Conservation (phyloP, 495 filamentous ascomycete genomes). For the Aspergillus funiculosus region DNA sequence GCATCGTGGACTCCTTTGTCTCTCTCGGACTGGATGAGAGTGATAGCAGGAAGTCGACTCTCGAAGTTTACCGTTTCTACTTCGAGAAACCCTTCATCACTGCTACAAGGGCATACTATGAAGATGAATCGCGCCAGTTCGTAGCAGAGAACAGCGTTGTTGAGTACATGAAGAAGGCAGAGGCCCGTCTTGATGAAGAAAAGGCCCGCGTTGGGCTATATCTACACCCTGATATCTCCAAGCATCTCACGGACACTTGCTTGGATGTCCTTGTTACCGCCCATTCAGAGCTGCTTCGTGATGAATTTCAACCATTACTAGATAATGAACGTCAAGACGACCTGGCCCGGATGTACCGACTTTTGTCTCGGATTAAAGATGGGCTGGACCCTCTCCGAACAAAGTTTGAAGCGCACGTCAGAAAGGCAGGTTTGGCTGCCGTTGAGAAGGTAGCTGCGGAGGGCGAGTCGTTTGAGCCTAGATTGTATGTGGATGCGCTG, state of each 20-base stretch:
- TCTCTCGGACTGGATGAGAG: constrained; percentile 91
- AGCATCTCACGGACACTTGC: constrained; percentile 78
- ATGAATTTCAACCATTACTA: constrained; percentile 93
- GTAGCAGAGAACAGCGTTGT: constrained; percentile 96
- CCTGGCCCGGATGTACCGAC: constrained; percentile 90
- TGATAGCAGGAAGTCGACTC: constrained; percentile 86
- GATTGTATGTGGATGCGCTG: constrained; percentile 91
- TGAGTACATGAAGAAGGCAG: constrained; percentile 99
- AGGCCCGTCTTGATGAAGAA: constrained; percentile 84
- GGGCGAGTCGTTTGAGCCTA: constrained; percentile 87
- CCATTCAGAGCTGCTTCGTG: constrained; percentile 75
- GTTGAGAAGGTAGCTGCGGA: constrained; percentile 88
- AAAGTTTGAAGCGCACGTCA: constrained; percentile 88
- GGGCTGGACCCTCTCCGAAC: constrained; percentile 84
- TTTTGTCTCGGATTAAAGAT: constrained; percentile 85
- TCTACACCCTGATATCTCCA: constrained; percentile 80
- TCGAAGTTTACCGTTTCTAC: constrained; percentile 86
- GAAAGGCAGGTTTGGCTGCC: constrained; percentile 78
- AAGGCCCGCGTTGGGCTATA: constrained; percentile 92
- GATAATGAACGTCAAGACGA: constrained; percentile 94
- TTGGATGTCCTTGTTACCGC: constrained; percentile 83
- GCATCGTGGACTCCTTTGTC: constrained; percentile 94
- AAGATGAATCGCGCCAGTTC: constrained; percentile 88
- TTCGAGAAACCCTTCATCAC: constrained; percentile 91
- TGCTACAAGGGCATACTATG: constrained; percentile 79